Conservation (phyloP, 306 rosid genomes). For the Prunus davidiana region DNA sequence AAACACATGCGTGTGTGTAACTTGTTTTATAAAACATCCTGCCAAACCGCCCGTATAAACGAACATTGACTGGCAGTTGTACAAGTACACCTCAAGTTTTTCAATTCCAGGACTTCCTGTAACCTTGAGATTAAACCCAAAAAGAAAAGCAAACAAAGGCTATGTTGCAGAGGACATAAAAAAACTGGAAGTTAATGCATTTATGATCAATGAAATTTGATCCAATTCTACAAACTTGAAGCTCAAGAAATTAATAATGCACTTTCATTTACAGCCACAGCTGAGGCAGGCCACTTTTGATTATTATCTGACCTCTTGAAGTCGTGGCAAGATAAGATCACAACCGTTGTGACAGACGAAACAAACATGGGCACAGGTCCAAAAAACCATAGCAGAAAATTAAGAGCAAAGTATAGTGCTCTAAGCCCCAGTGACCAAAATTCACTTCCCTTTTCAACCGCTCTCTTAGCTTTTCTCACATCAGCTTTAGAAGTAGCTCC, state of each 20-base stretch:
- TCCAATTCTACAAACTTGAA: neutral
- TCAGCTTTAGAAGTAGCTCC: slow-evolving; percentile 19
- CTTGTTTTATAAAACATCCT: neutral
- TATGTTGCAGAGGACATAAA: neutral
- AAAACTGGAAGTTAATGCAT: neutral
- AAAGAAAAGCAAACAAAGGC: no score
- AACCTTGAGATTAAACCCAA: no score
- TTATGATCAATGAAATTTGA: neutral
- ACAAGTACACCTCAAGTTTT: no score
- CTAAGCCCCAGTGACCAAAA: slow-evolving; percentile 78
- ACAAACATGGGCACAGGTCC: slow-evolving; percentile 77
- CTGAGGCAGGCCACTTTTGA: neutral
- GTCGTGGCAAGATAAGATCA: slow-evolving; percentile 49
- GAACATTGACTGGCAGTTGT: neutral
- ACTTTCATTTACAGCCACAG: neutral
- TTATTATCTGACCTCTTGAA: neutral
- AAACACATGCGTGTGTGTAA: neutral
- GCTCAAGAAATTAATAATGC: neutral
- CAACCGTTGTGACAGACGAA: slow-evolving; percentile 52
- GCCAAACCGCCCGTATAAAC: neutral
- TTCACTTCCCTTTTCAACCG: slow-evolving; percentile 62
- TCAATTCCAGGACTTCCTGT: no score
- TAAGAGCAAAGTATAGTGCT: slow-evolving; percentile 63
- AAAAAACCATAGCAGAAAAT: slow-evolving; percentile 66
- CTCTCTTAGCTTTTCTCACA: slow-evolving; percentile 41